Conservation (phyloP, 2,329 filamentous ascomycete genomes). For the Talaromyces amestolkiae region DNA sequence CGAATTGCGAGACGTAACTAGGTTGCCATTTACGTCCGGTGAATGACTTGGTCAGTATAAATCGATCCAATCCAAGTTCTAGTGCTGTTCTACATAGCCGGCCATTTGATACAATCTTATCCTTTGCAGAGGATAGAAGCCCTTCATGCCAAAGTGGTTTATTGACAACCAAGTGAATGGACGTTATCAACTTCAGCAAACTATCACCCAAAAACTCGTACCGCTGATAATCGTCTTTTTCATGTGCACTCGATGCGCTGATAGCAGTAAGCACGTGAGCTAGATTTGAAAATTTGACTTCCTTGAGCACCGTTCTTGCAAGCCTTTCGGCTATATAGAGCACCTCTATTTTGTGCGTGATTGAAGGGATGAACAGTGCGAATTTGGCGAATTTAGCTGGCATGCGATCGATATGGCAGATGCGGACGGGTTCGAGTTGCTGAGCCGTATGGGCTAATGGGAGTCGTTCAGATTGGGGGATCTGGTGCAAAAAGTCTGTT, state of each 20-base stretch:
- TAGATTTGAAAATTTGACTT: slow-evolving; percentile 55
- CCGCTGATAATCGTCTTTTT: slow-evolving; percentile 70
- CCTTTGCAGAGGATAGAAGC: slow-evolving; percentile 67
- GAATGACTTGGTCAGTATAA: slow-evolving; percentile 67
- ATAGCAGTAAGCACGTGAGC: slow-evolving; percentile 66
- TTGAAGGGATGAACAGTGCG: slow-evolving; percentile 66
- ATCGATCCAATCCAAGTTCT: slow-evolving; percentile 65
- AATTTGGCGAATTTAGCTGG: slow-evolving; percentile 49
- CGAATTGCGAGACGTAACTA: slow-evolving; percentile 53
- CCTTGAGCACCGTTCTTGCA: slow-evolving; percentile 52
- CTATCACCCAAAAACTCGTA: slow-evolving; percentile 86
- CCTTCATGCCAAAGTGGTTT: slow-evolving; percentile 72
- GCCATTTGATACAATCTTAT: slow-evolving; percentile 69
- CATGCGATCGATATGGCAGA: slow-evolving; percentile 41
- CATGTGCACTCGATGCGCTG: slow-evolving; percentile 60
- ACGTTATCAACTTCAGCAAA: slow-evolving; percentile 71
- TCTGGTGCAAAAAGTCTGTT: slow-evolving; percentile 33
- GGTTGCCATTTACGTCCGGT: slow-evolving; percentile 71
- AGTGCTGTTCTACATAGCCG: slow-evolving; percentile 66
- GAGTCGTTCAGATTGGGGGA: slow-evolving; percentile 21
- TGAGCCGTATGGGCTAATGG: slow-evolving; percentile 24
- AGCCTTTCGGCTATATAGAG: slow-evolving; percentile 63
- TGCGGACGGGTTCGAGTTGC: slow-evolving; percentile 21
- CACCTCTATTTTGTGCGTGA: slow-evolving; percentile 68
- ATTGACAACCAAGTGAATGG: slow-evolving; percentile 61